Base-by-base conservation (phyloP, 805 yeast species). In the Lipomyces japonicus region DNA sequence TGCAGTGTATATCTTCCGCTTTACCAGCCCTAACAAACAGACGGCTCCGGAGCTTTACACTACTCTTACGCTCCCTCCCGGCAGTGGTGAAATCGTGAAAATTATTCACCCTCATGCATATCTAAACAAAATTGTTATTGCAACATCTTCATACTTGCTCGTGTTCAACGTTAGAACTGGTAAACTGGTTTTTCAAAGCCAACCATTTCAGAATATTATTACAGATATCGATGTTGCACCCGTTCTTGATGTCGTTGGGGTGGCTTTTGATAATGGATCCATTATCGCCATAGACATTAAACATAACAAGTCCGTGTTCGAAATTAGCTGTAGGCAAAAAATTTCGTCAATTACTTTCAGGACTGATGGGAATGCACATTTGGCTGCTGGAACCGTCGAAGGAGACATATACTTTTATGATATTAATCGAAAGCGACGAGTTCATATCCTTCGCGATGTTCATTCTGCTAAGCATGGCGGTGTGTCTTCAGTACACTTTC, bases 371-470 rank as follows among this genome's bases (percentile, higher is more conserved):
- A 75, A 83, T 1, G 75, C 95, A 3, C 95, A 90, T 68, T 60
- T 90, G 42, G 95, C 86, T 12, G 81, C 85, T 16, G 93, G 91
- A 10, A 76, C 86, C 42, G 75, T 77, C 21, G 77, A 77, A 43
- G 98, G 98, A 49, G 96, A 88, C 64, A 68, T 93, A 42, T 80
- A 80, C 60, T 89, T 93, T 67, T 89, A 86, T 63, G 96, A 93
- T 67, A 71, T 93, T 59, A 80, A 81, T 52, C 76, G 78, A 56
- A 78, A 79, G 50, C 63, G 89, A 2, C 76, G 96, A 55, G 81
- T 90, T 23, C 97, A 90, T 62, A 72, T 83, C 3, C 70, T 89
- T 54, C 75, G 86, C 59, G 75, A 75, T 46, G 83, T 88, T 9
- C 97, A 91, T 64, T 75, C 75, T 46, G 59, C 74, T 1, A 75